Evolutionary conservation across 768 basidiomycete species (phyloP).

Genomic region (Hygrophoropsis aurantiaca): DNA sequence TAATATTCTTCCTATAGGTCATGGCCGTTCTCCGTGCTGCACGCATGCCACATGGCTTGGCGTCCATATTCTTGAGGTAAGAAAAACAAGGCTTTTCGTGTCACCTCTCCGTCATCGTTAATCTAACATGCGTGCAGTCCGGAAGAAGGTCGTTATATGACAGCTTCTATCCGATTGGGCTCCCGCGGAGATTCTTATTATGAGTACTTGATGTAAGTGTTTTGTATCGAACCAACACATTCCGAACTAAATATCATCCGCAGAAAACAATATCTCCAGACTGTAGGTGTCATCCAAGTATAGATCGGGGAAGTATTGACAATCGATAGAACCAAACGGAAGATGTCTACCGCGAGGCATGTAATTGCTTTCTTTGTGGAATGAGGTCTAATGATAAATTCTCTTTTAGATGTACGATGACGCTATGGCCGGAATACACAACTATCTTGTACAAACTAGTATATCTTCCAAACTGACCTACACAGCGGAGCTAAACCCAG

Average conservation of each 20-base stretch:
- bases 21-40: slow-evolving; percentile 71
- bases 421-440: slow-evolving; percentile 80
- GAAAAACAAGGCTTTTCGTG: slow-evolving; percentile 26
- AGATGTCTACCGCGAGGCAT: slow-evolving; percentile 70
- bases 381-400: slow-evolving; percentile 4
- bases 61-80: slow-evolving; percentile 83
- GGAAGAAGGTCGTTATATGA: slow-evolving; percentile 49
- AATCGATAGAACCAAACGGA: slow-evolving; percentile 65
- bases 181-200: slow-evolving; percentile 94
- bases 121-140: slow-evolving; percentile 36
- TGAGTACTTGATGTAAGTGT: slow-evolving; percentile 77
- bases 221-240: not conserved
- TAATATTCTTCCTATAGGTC: slow-evolving; percentile 35
- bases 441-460: slow-evolving; percentile 69
- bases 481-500: slow-evolving; percentile 80
- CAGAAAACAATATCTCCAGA: slow-evolving; percentile 33
- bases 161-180: slow-evolving; percentile 82
- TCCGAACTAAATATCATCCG: not conserved
- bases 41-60: slow-evolving; percentile 68
- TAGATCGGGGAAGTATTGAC: slow-evolving; percentile 1
- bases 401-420: slow-evolving; percentile 88
- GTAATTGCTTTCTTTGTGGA: slow-evolving; percentile 14
- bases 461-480: slow-evolving; percentile 61
- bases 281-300: slow-evolving; percentile 18
- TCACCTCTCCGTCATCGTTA: slow-evolving; percentile 7